These are phyloP conservation scores for Cordyceps tenuipes DNA, from an alignment of 2,329 filamentous ascomycete genomes.

Conservation along the genomic window DNA sequence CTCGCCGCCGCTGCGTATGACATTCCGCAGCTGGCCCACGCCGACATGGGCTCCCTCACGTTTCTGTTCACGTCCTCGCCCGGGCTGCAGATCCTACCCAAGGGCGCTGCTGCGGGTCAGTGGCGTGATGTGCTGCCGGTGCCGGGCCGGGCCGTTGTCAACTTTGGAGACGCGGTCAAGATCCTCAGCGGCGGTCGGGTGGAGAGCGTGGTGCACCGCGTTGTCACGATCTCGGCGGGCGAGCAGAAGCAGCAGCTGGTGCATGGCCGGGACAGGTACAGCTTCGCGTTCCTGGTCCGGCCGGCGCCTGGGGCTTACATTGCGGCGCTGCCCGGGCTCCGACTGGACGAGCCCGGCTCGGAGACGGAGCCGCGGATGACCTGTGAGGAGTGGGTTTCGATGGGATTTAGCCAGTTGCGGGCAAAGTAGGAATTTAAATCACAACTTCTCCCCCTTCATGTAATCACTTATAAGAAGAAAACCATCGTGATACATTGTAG, in stretches of 20 bases:
- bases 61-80: slow-evolving; percentile 1
- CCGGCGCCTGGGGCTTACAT: neutral
- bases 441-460: too few relatives aligned
- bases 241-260: neutral
- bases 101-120: neutral
- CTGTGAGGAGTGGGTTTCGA: slow-evolving; percentile 4
- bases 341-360: neutral
- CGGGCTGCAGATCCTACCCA: neutral
- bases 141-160: neutral
- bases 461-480: neutral
- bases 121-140: neutral
- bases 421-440: neutral
- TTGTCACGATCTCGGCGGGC: neutral
- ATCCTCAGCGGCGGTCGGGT: slow-evolving; percentile 2
- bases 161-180: slow-evolving; percentile 3
- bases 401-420: slow-evolving; percentile 2
- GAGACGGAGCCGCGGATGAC: neutral
- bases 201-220: neutral
- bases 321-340: neutral
- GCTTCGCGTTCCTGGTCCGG: slow-evolving; percentile 1
- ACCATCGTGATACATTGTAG: neutral
- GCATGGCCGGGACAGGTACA: neutral
- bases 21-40: neutral
- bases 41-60: slow-evolving; percentile 4
- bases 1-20: neutral